Evolutionary conservation across 2,329 filamentous ascomycete species (phyloP).

Genomic region (Fusarium algeriense): DNA sequence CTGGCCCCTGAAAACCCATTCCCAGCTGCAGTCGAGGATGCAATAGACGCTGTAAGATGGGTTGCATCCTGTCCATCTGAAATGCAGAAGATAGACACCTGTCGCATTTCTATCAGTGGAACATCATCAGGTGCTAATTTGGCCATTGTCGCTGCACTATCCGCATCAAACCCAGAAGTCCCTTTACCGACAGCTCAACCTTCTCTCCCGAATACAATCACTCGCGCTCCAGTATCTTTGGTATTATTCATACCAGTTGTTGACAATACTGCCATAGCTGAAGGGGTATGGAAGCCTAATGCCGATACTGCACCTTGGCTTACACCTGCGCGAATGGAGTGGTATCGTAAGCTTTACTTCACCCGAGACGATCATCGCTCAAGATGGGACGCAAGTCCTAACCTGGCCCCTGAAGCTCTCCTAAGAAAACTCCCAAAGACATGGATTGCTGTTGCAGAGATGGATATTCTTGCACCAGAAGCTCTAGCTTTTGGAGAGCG

Average conservation of each 20-base stretch:
- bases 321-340: slow-evolving; percentile 51
- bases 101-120: slow-evolving; percentile 49
- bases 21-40: slow-evolving; percentile 52
- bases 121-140: slow-evolving; percentile 49
- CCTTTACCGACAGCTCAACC: slow-evolving; percentile 36
- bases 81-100: slow-evolving; percentile 43
- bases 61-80: slow-evolving; percentile 37
- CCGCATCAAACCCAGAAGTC: slow-evolving; percentile 27
- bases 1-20: slow-evolving; percentile 54
- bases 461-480: slow-evolving; percentile 52
- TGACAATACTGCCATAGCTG: slow-evolving; percentile 51
- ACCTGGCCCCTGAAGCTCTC: slow-evolving; percentile 43
- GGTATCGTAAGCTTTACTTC: slow-evolving; percentile 54
- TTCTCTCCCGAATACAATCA: slow-evolving; percentile 18
- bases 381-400: slow-evolving; percentile 52
- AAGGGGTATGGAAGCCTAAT: slow-evolving; percentile 43
- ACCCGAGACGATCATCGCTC: slow-evolving; percentile 38
- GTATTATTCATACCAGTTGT: slow-evolving; percentile 51
- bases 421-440: slow-evolving; percentile 47
- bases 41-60: slow-evolving; percentile 51
- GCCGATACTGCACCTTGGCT: slow-evolving; percentile 51
- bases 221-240: slow-evolving; percentile 23
- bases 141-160: slow-evolving; percentile 41
- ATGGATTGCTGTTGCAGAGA: slow-evolving; percentile 51
- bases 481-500: slow-evolving; percentile 47